Percentiles rank a stretch among this genome's conserved stretches.
Conservation (phyloP, 108 stramenopile species). For the Skeletonema costatum region DNA sequence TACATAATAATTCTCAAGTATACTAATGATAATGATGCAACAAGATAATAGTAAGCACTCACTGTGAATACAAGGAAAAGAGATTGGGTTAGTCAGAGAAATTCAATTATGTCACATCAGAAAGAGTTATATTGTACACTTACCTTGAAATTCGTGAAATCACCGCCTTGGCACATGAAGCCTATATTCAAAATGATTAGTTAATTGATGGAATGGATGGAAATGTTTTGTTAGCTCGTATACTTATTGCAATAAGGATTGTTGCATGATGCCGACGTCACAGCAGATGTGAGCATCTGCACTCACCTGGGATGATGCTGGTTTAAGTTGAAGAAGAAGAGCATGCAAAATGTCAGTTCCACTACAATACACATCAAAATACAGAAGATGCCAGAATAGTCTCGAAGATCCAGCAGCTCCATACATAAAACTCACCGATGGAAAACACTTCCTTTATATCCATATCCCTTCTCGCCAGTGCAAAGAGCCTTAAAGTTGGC, state of each 20-base stretch:
- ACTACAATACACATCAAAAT: neutral
- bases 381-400: neutral
- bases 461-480: slow-evolving; percentile 87
- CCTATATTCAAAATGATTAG: neutral
- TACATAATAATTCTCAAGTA: too few relatives aligned
- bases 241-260: too few relatives aligned
- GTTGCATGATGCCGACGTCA: too few relatives aligned
- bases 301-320: slow-evolving; percentile 67
- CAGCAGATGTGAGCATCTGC: too few relatives aligned
- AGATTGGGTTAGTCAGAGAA: neutral
- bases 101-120: neutral
- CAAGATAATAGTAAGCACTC: too few relatives aligned
- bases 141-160: slow-evolving; percentile 91
- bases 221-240: too few relatives aligned
- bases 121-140: slow-evolving; percentile 2
- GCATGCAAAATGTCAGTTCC: neutral
- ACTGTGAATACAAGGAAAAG: too few relatives aligned
- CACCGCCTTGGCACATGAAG: slow-evolving; percentile 92
- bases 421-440: slow-evolving; percentile 41
- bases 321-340: neutral
- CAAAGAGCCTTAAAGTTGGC: slow-evolving; percentile 88
- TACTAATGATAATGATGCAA: too few relatives aligned
- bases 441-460: slow-evolving; percentile 86
- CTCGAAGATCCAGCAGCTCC: neutral
- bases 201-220: too few relatives aligned